Base-by-base conservation (phyloP, 1,139 yeast genomes). In the Debaryomycetaceae sp. region DNA sequence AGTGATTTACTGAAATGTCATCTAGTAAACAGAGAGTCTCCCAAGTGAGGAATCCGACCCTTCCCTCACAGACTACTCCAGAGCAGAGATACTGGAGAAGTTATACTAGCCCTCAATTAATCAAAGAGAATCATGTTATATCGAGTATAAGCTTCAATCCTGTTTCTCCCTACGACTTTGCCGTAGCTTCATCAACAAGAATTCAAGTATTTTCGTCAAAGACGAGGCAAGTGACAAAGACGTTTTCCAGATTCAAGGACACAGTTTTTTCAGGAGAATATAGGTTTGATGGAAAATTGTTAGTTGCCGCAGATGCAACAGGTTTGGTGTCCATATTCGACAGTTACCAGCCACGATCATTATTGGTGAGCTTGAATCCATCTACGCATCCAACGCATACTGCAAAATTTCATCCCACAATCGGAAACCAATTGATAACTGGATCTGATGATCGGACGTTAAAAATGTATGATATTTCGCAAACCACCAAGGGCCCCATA, bases 31-130 rank as follows among this genome's bases (percentile, higher is more conserved):
- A 81, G 50, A 78, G 91, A 60, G 76, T 90, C 22, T 78, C 81
- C 40, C 85, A 85, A 38, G 79, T 77, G 36, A 77, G 90, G 62
- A 82, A 82, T 54, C 88, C 97, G 3, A 83, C 88, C 1, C 63
- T 73, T 49, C 96, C 97, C 2, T 65, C 75, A 11, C 91, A 87
- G 56, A 85, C 93, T 4, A 90, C 97, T 0, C 93, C 98, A 0
- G 99, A 93, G 57, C 96, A 90, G 60, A 75, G 95, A 55, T 93
- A 88, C 68, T 95, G 99, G 99, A 76, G 95, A 56, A 90, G 91
- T 11, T 85, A 80, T 59, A 73, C 80, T 38, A 86, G 82, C 53
- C 95, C 98, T 1, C 91, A 91, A 59, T 75, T 93, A 41, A 91
- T 91, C 41, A 93, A 93, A 65, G 99, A 95, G 65, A 93, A 88